Evolutionary conservation across 257 asterid genomes (phyloP), one percentile per base, ranked within the genome.

Genomic region (Ehretia macrophylla): DNA sequence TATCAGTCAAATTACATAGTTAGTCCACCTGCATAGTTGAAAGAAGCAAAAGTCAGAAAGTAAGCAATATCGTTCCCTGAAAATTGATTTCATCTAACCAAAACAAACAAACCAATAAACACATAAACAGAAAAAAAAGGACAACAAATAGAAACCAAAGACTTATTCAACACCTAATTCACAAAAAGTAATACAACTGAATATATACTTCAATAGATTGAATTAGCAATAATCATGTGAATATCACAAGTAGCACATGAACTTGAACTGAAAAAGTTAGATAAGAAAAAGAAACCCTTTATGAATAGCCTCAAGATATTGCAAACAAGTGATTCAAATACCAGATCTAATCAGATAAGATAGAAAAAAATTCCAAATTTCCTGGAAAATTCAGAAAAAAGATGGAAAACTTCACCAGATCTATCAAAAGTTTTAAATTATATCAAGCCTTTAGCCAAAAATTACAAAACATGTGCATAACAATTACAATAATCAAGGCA

Each of bases 231-330:
- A 37, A 37, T 22, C 59, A 58, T 48, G 56, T 71, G 59, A 72
- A 76, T 22, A 55, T 56, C 67, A 77, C 74, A 64, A 48, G 9
- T 57, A 70, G 53, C 73, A 70, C 68, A 61, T 63, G 71, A 70
- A 72, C 39, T 66, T 58, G 65, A 59, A 52, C 45, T 52, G 14
- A 53, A 63, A 74, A 63, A 44, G 39, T 12, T 27, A 20, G 23
- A 51, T 2, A 42, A 18, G 54, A 71, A 48, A 68, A 44, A 40
- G 51, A 19, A n/a, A 18, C n/a, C 49, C 58, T 63, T 73, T 0
- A 53, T 14, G 17, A 2, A 8, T 50, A 18, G 8, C n/a, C n/a
- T 20, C 11, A 50, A 4, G 55, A 9, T n/a, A n/a, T 51, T 18
- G 56, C 32, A 51, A 32, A 2, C 2, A 50, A 50, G 27, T 50